Evolutionary conservation across 768 basidiomycete species (phyloP).

Genomic region (Ramaria sp.): DNA sequence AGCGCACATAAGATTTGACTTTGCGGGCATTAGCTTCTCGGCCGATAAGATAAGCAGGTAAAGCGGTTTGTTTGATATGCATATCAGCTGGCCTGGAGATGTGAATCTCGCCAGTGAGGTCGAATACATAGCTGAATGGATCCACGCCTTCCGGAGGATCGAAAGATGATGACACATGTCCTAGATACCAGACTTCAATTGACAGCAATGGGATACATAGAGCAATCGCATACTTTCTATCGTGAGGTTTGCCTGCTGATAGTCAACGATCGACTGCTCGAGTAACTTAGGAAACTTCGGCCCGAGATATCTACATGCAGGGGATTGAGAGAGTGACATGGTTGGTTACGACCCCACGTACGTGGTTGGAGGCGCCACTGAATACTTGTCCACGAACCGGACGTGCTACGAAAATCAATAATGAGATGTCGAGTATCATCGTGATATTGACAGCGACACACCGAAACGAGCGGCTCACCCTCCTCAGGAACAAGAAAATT

Average conservation of each 20-base stretch:
- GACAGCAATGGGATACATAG: neutral
- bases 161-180: conserved; percentile 56
- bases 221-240: conserved; percentile 42
- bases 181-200: conserved; percentile 25
- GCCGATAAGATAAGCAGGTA: conserved; percentile 56
- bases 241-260: conserved; percentile 73
- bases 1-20: conserved; percentile 68
- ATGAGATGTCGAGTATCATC: conserved; percentile 9
- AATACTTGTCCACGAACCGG: conserved; percentile 66
- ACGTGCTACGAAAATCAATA: conserved; percentile 36
- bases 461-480: conserved; percentile 63
- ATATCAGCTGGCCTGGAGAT: conserved; percentile 35
- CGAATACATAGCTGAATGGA: conserved; percentile 76
- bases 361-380: conserved; percentile 66
- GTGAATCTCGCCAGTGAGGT: conserved; percentile 70
- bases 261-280: conserved; percentile 62
- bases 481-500: conserved; percentile 54
- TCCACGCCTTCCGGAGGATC: conserved; percentile 58
- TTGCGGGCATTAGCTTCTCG: conserved; percentile 71
- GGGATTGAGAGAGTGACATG: conserved; percentile 14
- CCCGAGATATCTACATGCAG: conserved; percentile 58
- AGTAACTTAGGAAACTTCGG: conserved; percentile 62
- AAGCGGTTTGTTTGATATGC: conserved; percentile 66
- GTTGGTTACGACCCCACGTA: conserved; percentile 23
- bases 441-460: conserved; percentile 27